phyloP scores from a whole-genome alignment of 495 filamentous ascomycete species.

The Aspergillus steynii region DNA sequence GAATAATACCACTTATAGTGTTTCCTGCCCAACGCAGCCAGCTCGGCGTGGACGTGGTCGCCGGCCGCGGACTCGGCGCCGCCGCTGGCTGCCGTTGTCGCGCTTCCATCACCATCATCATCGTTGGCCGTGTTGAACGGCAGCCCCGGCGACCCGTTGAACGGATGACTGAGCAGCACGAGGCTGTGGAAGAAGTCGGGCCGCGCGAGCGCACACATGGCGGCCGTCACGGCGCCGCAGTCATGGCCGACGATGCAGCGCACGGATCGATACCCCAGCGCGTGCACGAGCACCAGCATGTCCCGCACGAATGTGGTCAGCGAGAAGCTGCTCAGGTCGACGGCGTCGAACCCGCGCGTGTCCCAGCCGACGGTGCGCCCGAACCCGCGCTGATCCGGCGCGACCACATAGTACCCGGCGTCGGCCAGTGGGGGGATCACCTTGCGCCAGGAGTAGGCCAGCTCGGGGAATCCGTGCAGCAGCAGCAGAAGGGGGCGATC shows the following conservation, averaged over 20 bases:
- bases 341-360: constrained; percentile 44
- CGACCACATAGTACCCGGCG: constrained; percentile 62
- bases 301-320: constrained; percentile 63
- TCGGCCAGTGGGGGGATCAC: constrained; percentile 56
- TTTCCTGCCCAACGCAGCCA: constrained; percentile 56
- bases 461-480: constrained; percentile 66
- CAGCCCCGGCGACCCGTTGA: constrained; percentile 48
- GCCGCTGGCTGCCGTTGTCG: constrained; percentile 24
- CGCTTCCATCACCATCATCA: neutral
- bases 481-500: constrained; percentile 59
- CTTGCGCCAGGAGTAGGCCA: constrained; percentile 70
- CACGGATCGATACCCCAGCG: constrained; percentile 58
- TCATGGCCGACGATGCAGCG: constrained; percentile 68
- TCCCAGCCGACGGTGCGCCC: constrained; percentile 67
- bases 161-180: constrained; percentile 58
- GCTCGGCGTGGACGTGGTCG: constrained; percentile 48
- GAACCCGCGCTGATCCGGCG: constrained; percentile 69
- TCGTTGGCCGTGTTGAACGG: constrained; percentile 51
- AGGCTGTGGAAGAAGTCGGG: constrained; percentile 63
- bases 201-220: constrained; percentile 60
- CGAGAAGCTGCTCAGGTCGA: constrained; percentile 58
- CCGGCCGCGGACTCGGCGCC: constrained; percentile 28
- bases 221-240: constrained; percentile 60
- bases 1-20: constrained; percentile 75
- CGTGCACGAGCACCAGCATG: constrained; percentile 58